Evolutionary conservation across 495 filamentous ascomycete genomes (phyloP).

Genomic region (Aspergillus leporis): DNA sequence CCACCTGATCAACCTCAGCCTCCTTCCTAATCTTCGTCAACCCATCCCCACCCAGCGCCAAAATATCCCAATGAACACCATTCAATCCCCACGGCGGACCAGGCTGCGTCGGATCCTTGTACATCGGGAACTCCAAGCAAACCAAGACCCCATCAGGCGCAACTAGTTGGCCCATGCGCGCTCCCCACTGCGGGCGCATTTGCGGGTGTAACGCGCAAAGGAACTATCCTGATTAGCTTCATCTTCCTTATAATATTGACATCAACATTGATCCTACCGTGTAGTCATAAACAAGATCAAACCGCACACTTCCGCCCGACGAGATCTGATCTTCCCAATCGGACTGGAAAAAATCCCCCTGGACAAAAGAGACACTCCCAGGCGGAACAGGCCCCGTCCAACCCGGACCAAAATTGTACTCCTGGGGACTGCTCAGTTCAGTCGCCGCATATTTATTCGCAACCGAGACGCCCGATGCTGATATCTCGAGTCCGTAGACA

Average conservation of each 20-base stretch:
- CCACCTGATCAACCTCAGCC: neutral
- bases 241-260: neutral
- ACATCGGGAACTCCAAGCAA: slow-evolving; percentile 47
- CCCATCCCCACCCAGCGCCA: slow-evolving; percentile 12
- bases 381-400: neutral
- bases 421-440: slow-evolving; percentile 16
- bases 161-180: slow-evolving; percentile 35
- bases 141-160: slow-evolving; percentile 33
- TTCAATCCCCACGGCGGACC: slow-evolving; percentile 43
- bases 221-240: slow-evolving; percentile 25
- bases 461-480: slow-evolving; percentile 20
- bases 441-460: slow-evolving; percentile 21
- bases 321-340: slow-evolving; percentile 38
- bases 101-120: slow-evolving; percentile 32
- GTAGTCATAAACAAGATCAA: slow-evolving; percentile 79
- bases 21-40: neutral
- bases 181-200: slow-evolving; percentile 32
- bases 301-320: slow-evolving; percentile 39
- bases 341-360: slow-evolving; percentile 65
- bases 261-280: slow-evolving; percentile 61
- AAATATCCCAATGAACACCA: slow-evolving; percentile 36
- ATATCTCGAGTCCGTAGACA: slow-evolving; percentile 29
- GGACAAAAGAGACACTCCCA: slow-evolving; percentile 47
- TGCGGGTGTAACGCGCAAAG: slow-evolving; percentile 43
- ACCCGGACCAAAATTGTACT: slow-evolving; percentile 21